Conservation (phyloP, 768 basidiomycete genomes). For the Suillus sp. region DNA sequence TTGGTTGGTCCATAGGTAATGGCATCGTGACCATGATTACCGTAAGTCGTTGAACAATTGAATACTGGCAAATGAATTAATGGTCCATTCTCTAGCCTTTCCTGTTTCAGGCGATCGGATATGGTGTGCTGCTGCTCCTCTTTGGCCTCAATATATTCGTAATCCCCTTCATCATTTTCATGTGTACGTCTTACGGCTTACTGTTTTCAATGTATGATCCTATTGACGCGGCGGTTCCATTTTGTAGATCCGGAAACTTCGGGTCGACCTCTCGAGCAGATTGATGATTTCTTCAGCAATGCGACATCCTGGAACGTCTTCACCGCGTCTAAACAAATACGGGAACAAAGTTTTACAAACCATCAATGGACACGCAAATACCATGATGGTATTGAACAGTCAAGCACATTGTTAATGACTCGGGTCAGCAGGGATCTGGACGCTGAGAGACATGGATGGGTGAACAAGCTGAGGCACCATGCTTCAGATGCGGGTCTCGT, state of each 20-base stretch:
- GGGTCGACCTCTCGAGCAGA: conserved; percentile 11
- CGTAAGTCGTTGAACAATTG: background rate
- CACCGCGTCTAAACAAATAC: background rate
- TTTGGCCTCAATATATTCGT: conserved; percentile 15
- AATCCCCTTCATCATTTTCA: conserved; percentile 13
- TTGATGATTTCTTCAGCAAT: conserved; percentile 14
- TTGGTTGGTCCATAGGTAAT: conserved; percentile 13
- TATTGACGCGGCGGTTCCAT: background rate
- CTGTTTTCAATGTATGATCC: background rate
- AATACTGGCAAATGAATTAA: background rate
- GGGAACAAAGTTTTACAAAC: background rate
- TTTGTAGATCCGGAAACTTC: conserved; percentile 13
- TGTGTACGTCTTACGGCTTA: conserved; percentile 7
- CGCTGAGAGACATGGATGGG: background rate
- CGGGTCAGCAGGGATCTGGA: background rate
- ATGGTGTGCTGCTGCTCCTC: conserved; percentile 13
- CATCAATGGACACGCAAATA: conserved; percentile 2
- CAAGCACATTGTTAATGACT: background rate
- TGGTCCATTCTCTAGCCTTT: conserved; percentile 9
- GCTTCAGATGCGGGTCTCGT: conserved; percentile 3
- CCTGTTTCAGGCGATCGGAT: conserved; percentile 14
- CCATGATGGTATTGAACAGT: background rate
- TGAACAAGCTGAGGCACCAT: background rate
- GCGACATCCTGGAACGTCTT: conserved; percentile 14
- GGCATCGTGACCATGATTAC: conserved; percentile 16